Percentiles rank a stretch among this genome's conserved stretches.
phyloP scores from a whole-genome alignment of 495 filamentous ascomycete genomes.

The Thozetella sp. region DNA sequence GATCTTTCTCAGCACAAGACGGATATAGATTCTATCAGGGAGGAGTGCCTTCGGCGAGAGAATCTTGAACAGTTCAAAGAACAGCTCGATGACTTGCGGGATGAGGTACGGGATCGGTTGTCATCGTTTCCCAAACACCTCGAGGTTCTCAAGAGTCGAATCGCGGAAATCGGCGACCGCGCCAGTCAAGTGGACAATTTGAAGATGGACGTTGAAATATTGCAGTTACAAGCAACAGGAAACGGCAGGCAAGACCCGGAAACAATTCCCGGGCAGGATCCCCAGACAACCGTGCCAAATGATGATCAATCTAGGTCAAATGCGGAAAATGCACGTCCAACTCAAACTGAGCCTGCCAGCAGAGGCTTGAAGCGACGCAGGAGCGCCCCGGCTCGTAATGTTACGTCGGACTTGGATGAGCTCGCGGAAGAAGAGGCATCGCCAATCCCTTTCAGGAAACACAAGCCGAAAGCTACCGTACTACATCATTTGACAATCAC shows the following conservation, averaged over 20 bases:
- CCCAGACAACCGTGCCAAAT: background rate
- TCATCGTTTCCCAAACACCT: slow-evolving; percentile 29
- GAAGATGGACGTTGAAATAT: slow-evolving; percentile 39
- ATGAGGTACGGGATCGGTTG: slow-evolving; percentile 5
- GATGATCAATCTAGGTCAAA: background rate
- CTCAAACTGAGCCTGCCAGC: background rate
- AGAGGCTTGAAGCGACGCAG: background rate
- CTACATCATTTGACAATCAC: background rate
- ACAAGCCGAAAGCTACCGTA: background rate
- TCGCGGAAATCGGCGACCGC: slow-evolving; percentile 34
- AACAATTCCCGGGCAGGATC: background rate
- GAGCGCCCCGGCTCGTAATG: background rate
- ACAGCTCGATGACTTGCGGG: slow-evolving; percentile 23
- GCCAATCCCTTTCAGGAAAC: background rate
- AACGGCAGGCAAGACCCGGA: slow-evolving; percentile 5
- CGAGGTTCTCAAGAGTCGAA: slow-evolving; percentile 35
- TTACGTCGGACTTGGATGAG: background rate
- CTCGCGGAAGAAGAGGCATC: background rate
- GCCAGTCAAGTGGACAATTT: slow-evolving; percentile 39
- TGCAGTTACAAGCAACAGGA: slow-evolving; percentile 34
- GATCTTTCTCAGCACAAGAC: background rate
- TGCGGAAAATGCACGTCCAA: background rate
- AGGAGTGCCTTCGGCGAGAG: background rate
- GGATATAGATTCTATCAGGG: background rate
- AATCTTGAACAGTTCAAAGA: slow-evolving; percentile 17